Conservation (phyloP, 1,284 basidiomycete species). For the Ceratorhiza oryzae-sativae region DNA sequence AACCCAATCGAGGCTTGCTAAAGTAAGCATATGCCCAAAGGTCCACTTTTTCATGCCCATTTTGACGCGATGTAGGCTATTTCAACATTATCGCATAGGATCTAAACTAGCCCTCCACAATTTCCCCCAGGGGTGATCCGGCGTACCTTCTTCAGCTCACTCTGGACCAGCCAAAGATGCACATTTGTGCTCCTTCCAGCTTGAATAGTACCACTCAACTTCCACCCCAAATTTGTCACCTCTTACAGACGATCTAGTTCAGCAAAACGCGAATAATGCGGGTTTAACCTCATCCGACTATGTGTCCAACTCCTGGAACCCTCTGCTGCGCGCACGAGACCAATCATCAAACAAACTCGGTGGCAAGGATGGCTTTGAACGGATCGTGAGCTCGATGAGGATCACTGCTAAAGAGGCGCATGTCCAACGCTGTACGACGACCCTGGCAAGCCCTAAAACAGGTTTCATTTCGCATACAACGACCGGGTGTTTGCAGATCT, state of each 20-base stretch:
- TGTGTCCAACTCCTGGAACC: conserved; percentile 59
- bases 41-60: conserved; percentile 72
- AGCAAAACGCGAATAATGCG: not conserved
- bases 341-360: conserved; percentile 56
- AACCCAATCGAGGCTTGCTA: not conserved
- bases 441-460: conserved; percentile 56
- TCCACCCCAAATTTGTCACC: conserved; percentile 45
- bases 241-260: not conserved
- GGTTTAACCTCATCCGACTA: conserved; percentile 58
- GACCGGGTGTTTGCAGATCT: not conserved
- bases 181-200: conserved; percentile 58
- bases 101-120: not conserved
- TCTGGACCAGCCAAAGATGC: conserved; percentile 62
- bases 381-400: conserved; percentile 64
- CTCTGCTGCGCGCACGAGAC: conserved; percentile 59
- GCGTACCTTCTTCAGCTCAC: conserved; percentile 61
- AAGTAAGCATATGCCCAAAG: conserved; percentile 70
- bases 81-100: not conserved
- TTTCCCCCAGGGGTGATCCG: conserved; percentile 56
- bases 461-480: not conserved
- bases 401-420: conserved; percentile 74
- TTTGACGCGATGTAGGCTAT: conserved; percentile 61
- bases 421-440: conserved; percentile 68
- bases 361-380: conserved; percentile 64
- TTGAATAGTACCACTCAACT: conserved; percentile 53